Conservation (phyloP, 179 eudicot genomes). For the Actinidia arguta region DNA sequence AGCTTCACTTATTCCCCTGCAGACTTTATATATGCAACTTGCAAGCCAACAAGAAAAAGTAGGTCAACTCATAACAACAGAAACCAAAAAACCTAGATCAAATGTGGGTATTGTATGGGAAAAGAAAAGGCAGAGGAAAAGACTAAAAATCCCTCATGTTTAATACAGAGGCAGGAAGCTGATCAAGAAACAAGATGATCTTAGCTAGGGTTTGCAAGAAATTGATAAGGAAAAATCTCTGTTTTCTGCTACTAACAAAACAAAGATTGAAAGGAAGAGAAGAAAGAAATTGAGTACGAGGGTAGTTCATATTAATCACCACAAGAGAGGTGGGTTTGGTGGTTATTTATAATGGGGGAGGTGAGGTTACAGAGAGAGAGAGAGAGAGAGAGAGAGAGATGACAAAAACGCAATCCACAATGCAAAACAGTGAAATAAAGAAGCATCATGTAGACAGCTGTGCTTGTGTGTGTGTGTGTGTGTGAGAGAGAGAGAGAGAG, state of each 20-base stretch:
- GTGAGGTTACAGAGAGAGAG: too few species aligned
- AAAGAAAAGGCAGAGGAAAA: neutral
- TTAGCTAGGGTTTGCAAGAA: neutral
- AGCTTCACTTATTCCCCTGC: constrained; percentile 75
- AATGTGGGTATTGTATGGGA: neutral
- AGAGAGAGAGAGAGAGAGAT: neutral
- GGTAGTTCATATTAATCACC: neutral
- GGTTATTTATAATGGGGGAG: constrained; percentile 1
- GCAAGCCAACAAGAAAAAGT: neutral
- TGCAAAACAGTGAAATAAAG: constrained; percentile 11
- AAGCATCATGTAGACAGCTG: constrained; percentile 2
- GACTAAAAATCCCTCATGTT: neutral
- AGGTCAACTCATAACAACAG: neutral
- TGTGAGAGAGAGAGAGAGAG: neutral
- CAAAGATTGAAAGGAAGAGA: neutral
- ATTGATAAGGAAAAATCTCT: neutral
- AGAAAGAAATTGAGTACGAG: neutral
- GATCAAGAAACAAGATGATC: neutral
- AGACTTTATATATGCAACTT: constrained; percentile 21
- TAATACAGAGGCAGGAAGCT: too few species aligned
- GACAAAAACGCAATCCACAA: neutral
- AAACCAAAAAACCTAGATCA: neutral
- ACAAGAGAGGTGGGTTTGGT: neutral
- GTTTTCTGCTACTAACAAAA: too few species aligned
- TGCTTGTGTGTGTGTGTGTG: neutral